Evolutionary conservation across 768 basidiomycete genomes (phyloP).

Genomic region (Daedalea quercina): DNA sequence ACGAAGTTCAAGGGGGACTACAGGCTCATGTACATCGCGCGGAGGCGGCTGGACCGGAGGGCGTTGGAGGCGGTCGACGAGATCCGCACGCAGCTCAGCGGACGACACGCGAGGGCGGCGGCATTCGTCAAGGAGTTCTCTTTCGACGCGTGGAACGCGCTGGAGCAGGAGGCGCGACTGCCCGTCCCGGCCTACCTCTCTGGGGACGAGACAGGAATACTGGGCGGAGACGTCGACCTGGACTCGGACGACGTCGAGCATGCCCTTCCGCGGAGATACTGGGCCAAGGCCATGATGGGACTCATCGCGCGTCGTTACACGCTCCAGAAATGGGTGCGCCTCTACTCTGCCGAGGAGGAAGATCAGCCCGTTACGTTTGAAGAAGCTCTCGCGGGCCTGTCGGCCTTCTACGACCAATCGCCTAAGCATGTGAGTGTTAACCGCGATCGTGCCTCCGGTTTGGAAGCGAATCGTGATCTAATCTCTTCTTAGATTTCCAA

Average conservation of each 20-base stretch:
- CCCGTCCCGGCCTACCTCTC: constrained; percentile 27
- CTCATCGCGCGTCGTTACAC: constrained; percentile 38
- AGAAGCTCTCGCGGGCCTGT: constrained; percentile 40
- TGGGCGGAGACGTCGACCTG: neutral
- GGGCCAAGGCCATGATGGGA: constrained; percentile 40
- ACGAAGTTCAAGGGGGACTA: constrained; percentile 31
- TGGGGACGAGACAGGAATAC: neutral
- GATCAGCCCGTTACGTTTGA: constrained; percentile 29
- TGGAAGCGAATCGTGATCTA: neutral
- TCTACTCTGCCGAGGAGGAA: neutral
- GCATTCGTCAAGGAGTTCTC: constrained; percentile 32
- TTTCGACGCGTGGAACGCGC: constrained; percentile 51
- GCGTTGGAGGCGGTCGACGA: constrained; percentile 35
- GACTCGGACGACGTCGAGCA: constrained; percentile 13
- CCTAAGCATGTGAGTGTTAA: constrained; percentile 30
- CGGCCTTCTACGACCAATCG: constrained; percentile 44
- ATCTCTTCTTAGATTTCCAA: constrained; percentile 29
- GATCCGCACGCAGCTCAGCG: constrained; percentile 31
- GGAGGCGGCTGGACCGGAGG: constrained; percentile 36
- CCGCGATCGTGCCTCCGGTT: constrained; percentile 7
- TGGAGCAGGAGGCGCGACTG: constrained; percentile 33
- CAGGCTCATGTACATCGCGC: constrained; percentile 37
- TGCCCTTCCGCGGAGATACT: constrained; percentile 39
- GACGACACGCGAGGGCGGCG: constrained; percentile 33
- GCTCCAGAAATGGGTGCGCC: constrained; percentile 30